These are phyloP conservation scores for Sistotremastrum niveocremeum DNA, from an alignment of 768 basidiomycete genomes.

Conservation along the genomic window DNA sequence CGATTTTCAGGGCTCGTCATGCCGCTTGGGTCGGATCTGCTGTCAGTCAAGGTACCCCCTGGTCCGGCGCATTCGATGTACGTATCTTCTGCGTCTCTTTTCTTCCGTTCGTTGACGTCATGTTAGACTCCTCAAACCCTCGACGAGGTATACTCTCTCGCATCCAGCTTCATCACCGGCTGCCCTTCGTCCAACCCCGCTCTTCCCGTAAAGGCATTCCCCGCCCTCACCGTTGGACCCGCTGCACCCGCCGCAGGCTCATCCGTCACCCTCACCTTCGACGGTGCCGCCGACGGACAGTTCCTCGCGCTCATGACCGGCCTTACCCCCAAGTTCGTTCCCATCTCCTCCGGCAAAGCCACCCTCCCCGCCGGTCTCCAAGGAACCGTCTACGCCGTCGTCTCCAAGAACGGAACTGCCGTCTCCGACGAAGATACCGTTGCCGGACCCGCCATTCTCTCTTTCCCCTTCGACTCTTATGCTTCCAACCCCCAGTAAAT, in stretches of 20 bases:
- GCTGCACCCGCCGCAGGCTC: conserved; percentile 19
- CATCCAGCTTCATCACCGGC: conserved; percentile 28
- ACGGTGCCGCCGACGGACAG: conserved; percentile 7
- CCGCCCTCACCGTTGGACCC: conserved; percentile 22
- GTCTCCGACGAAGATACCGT: conserved; percentile 27
- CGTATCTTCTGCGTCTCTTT: background rate
- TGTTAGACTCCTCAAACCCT: conserved; percentile 23
- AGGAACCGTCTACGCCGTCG: conserved; percentile 24
- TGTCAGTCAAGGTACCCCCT: conserved; percentile 27
- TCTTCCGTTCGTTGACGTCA: background rate
- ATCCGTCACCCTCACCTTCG: conserved; percentile 16
- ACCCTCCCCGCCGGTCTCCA: conserved; percentile 14
- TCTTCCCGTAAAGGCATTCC: conserved; percentile 37
- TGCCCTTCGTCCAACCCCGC: conserved; percentile 37
- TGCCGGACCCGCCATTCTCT: conserved; percentile 25
- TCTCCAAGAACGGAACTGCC: conserved; percentile 17
- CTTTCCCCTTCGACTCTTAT: conserved; percentile 11
- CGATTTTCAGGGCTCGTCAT: conserved; percentile 24
- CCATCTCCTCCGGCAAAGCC: conserved; percentile 11
- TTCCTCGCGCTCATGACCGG: conserved; percentile 25
- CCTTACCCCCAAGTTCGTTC: conserved; percentile 19
- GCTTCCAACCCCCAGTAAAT: no score
- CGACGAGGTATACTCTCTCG: conserved; percentile 34
- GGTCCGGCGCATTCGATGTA: conserved; percentile 34
- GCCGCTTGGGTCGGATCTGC: conserved; percentile 33